Percentiles rank a stretch among this genome's conserved stretches.
phyloP scores from a whole-genome alignment of 192 early-diverging fungal species.

The Haplosporangium gracile region DNA sequence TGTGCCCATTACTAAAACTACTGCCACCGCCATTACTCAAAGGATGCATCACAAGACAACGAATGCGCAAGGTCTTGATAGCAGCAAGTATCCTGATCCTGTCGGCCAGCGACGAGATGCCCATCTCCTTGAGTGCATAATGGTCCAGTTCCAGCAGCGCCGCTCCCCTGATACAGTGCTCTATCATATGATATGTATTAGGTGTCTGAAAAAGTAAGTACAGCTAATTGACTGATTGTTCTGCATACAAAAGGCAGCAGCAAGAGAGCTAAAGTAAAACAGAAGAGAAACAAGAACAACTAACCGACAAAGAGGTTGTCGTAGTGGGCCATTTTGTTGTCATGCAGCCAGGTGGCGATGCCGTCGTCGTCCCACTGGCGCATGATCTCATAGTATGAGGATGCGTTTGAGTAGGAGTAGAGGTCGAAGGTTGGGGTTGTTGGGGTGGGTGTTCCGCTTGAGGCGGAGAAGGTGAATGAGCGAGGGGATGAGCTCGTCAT shows the following conservation, averaged over 20 bases:
- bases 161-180: conserved; percentile 87
- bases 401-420: conserved; percentile 39
- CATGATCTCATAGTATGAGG: conserved; percentile 45
- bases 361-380: conserved; percentile 54
- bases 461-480: conserved; percentile 56
- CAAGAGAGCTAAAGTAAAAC: not conserved
- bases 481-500: conserved; percentile 54
- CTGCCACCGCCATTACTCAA: conserved; percentile 3
- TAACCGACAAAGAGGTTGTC: conserved; percentile 46
- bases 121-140: conserved; percentile 84
- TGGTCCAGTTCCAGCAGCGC: conserved; percentile 89
- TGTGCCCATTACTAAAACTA: conserved; percentile 1
- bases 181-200: conserved; percentile 36
- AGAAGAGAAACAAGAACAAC: not conserved
- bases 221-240: too few relatives aligned
- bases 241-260: too few relatives aligned
- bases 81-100: conserved; percentile 82
- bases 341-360: conserved; percentile 39
- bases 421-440: conserved; percentile 53
- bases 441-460: conserved; percentile 55
- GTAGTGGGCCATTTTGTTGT: conserved; percentile 53
- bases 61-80: conserved; percentile 78
- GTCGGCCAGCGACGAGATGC: conserved; percentile 86
- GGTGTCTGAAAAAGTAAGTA: not conserved
- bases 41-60: conserved; percentile 60